Base-by-base conservation (phyloP, 1,139 yeast genomes). In the Waltiozyma sp. region DNA sequence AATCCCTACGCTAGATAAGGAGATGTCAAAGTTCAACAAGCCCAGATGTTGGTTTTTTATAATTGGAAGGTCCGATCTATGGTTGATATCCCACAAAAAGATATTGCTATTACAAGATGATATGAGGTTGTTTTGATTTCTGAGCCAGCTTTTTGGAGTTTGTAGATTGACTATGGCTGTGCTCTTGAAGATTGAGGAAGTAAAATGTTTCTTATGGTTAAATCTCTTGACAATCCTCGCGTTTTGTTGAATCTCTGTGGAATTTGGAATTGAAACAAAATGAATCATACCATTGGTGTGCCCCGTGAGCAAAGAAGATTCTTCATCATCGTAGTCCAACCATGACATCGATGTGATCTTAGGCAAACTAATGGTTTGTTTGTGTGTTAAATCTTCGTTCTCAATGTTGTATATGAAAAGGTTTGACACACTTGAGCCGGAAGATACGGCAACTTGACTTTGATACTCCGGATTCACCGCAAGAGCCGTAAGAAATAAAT, bases 171-270 rank as follows among this genome's bases (percentile, higher is more conserved):
- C 57, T 40, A 74, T 65, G n/a, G 70, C 55, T 41, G 46, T 33
- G 26, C 44, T 44, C 10, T 55, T 51, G 18, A 45, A 44, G 16
- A 53, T 47, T 21, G 28, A 21, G 8, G 51, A 50, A 4, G 46
- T 37, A 18, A 59, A 63, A 34, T 81, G 86, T 50, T 78, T 77
- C 41, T 73, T 64, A 61, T 85, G 95, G 59, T 83, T 82, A 62
- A 80, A 84, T 39, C 91, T 66, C 58, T 80, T 80, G 49, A 81
- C 65, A 18, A 85, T 80, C 57, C 79, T 87, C 0, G 94, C 94
- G 28, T 76, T 71, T 37, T 67, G 71, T 28, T 66, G 66, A 15
- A 64, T 66, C 18, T 65, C 14, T 26, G 60, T 56, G n/a, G 72
- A 60, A 43, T 70, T 74, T 1, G 94, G 93, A n/a, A 84, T 64